Base-by-base conservation (phyloP, 192 early-diverging fungal species). In the Coemansia sp. region DNA sequence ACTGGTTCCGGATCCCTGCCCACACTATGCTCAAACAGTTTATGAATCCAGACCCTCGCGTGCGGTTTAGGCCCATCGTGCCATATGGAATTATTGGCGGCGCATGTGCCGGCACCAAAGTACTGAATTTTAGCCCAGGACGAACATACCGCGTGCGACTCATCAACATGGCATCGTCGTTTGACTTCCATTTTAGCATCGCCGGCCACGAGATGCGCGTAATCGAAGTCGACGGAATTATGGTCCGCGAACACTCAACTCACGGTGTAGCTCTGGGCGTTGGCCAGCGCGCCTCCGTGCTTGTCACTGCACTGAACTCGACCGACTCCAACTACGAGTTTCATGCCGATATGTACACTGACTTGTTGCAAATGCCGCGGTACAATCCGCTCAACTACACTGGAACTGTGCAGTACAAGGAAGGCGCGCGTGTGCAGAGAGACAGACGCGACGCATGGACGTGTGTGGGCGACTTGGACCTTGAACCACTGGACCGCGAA, bases 111-210 rank as follows among this genome's bases (percentile, higher is more conserved):
- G 69, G 81, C 54, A 60, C 69, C 6, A 83, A 80, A 28, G 56
- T 44, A 10, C 68, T 91, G 53, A 59, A 65, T 22, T 90, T 96
- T 66, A 66, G 68, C 12, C 84, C 90, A 3, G 88, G 87, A 40
- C 91, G 90, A 73, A 92, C 85, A 6, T 93, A 93, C 74, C 86
- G 91, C 53, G 61, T 96, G 60, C 84, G 92, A 20, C 49, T 96
- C 50, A 77, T 93, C 46, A 90, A 88, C 72, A 90, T 89, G 74
- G 85, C 85, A 19, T 86, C 89, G 19, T 79, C 90, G 55, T 82
- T 85, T 34, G 86, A 85, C 55, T 95, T 87, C 73, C 80, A 85
- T 59, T 83, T 95, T 62, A 84, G 83, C 64, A 90, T 95, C 62
- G 90, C 91, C 59, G 86, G 82, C 14, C 94, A 94, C 70, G 72